Evolutionary conservation across 495 filamentous ascomycete species (phyloP), one percentile per base, ranked within the genome.

Genomic region (Trichocladium antarcticum): DNA sequence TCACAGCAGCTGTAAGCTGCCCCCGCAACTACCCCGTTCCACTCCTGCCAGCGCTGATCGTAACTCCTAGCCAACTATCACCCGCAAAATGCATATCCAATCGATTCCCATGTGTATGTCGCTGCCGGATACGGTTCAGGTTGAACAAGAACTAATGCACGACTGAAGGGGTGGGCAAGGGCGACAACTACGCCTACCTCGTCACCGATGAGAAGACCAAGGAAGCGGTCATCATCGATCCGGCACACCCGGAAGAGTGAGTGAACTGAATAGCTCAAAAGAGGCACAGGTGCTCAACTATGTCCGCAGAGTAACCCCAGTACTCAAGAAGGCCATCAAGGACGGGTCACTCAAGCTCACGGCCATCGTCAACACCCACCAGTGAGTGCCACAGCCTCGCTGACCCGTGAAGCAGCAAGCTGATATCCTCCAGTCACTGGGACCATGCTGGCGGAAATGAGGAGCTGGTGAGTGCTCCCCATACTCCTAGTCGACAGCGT

Each of bases 41-140:
- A 16, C 3, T 5, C 2, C 12, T 10, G 4, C 20, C n/a, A 5
- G 10, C 29, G 24, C 32, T 37, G 2, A 50, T 19, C n/a, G 20
- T 29, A 1, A n/a, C 17, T 37, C 8, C 15, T 15, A 71, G 70
- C 62, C 61, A 45, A 46, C 57, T 43, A 47, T 50, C 47, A 43
- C 56, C 31, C 72, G 76, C 66, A 65, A 63, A 55, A 98, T 98
- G 92, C 89, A 96, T 82, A 84, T 98, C 67, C 80, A 89, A 65
- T 88, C 87, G 47, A 95, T 98, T 71, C 92, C 92, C 29, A 98
- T 97, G 92, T 97, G 90, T 95, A 80, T 60, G 85, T 76, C 16
- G 12, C 32, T 47, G 5, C 17, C 21, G 22, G n/a, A 46, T 11
- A 22, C 10, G 15, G 14, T 28, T 27, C 27, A 7, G 11, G 2